Conservation (phyloP, 2,329 filamentous ascomycete species). For the Fusarium metavorans region DNA sequence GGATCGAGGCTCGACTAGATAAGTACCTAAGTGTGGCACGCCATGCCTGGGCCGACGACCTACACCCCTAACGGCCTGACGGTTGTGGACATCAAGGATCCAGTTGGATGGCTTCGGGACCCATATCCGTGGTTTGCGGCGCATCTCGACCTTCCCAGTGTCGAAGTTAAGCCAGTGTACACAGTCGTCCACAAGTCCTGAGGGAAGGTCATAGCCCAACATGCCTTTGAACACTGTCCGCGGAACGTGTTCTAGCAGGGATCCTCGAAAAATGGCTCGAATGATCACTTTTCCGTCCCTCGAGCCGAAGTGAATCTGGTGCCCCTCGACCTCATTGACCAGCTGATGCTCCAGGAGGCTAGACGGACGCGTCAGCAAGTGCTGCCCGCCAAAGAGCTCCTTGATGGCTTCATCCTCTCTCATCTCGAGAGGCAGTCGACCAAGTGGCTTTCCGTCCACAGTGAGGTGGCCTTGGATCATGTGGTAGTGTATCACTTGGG, state of each 20-base stretch:
- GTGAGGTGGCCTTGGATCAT: conserved; percentile 48
- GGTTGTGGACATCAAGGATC: conserved; percentile 46
- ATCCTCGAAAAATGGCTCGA: conserved; percentile 46
- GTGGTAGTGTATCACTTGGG: conserved; percentile 51
- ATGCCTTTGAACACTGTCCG: conserved; percentile 43
- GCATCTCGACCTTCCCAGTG: conserved; percentile 60
- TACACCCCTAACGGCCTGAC: conserved; percentile 31
- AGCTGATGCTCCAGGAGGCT: conserved; percentile 63
- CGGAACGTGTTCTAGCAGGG: conserved; percentile 51
- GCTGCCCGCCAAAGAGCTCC: conserved; percentile 66
- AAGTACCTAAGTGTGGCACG: background rate
- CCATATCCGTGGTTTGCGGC: conserved; percentile 55
- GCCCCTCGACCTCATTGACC: conserved; percentile 29
- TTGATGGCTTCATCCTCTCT: conserved; percentile 56
- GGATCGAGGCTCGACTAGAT: conserved; percentile 63
- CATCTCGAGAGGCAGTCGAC: conserved; percentile 65
- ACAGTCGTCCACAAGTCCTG: conserved; percentile 61
- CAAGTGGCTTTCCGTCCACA: conserved; percentile 50
- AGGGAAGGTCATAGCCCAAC: conserved; percentile 61
- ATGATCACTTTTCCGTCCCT: conserved; percentile 56
- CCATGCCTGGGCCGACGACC: conserved; percentile 5
- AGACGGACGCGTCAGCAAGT: conserved; percentile 66
- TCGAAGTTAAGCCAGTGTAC: conserved; percentile 70
- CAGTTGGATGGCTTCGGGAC: conserved; percentile 43
- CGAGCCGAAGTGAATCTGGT: conserved; percentile 66